Evolutionary conservation across 106 monocot genomes (phyloP), one percentile per base, ranked within the genome.

Genomic region (Alisma plantagoaquatica): DNA sequence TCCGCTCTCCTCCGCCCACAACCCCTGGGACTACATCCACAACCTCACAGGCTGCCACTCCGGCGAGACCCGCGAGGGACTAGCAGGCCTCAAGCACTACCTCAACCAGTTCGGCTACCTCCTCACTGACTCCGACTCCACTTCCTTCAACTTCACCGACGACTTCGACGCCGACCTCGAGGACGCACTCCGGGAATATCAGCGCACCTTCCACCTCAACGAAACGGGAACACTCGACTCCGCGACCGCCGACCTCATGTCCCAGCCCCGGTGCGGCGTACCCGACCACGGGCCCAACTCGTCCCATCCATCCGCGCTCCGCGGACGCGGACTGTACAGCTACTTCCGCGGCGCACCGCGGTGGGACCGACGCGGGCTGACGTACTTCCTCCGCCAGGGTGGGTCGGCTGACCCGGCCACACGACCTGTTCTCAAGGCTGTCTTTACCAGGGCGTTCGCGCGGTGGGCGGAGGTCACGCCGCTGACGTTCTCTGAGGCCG

Each of bases 81-180:
- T 90, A 24, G 29, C 57, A n/a, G 3, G 18, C 62, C 73, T 90
- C 56, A 90, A 90, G 60, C 15, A 55, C 24, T 90, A 84, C 80
- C 67, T 90, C 64, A 57, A 41, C 44, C 53, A 51, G 20, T 90
- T 83, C 61, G 93, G 93, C 25, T 91, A 91, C 67, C 66, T 91
- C 51, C 67, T n/a, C n/a, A n/a, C n/a, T n/a, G n/a, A n/a, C n/a
- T n/a, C n/a, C n/a, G n/a, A n/a, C n/a, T n/a, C 80, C 21, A 17
- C 35, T 45, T n/a, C 57, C 29, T 7, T 51, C 66, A 72, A 75
- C 61, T 77, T 60, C 71, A 49, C 74, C 45, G 73, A 84, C 57
- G 27, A 51, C 51, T 81, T 91, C 64, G 84, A 85, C 32, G 51
- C 58, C 29, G 35, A 19, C 8, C 81, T 84, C 23, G 38, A 69